Evolutionary conservation across 352 stramenopile species (phyloP), one percentile per base, ranked within the genome.

Genomic region (Phytophthora podocarpi): DNA sequence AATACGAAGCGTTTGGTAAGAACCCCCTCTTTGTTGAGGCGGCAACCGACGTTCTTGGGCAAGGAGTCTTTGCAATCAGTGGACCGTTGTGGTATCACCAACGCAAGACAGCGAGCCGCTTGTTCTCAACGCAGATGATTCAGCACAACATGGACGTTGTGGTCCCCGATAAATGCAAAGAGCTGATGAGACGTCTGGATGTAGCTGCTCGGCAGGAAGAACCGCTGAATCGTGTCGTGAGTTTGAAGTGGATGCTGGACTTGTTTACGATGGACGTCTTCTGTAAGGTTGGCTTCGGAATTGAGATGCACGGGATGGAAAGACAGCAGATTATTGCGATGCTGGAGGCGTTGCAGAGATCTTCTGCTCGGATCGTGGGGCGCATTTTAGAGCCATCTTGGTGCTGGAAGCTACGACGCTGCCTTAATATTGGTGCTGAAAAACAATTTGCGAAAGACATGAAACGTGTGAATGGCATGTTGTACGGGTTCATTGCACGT

Each of bases 241-340:
- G 70, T 37, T 32, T 77, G 2, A 61, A 69, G 30, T 43, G 54
- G 32, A 49, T 74, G 12, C 58, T 82, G 26, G 58, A 71, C 32
- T 57, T 67, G 36, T 74, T 83, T 53, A 87, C 75, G 5, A 66
- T 87, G 48, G 74, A 85, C 26, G 67, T 67, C 3, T 85, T 87
- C 55, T 65, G 69, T n/a, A 64, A 81, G 39, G 74, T 87, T 55
- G 74, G 63, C 10, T 87, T 84, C 66, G 77, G 72, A 16, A 55
- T 80, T 57, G 35, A 80, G 15, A 67, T 82, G 50, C 18, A 52
- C 11, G 46, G 48, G 2, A 46, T 67, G 27, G 58, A 60, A 15
- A 59, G 26, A 10, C 23, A 45, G 20, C 8, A 70, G 12, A 65
- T 74, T 18, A 57, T 72, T 34, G 42, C 51, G 7, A 60, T 72